Evolutionary conservation across 306 rosid genomes (phyloP), one percentile per base, ranked within the genome.

Genomic region (Inga laurina): DNA sequence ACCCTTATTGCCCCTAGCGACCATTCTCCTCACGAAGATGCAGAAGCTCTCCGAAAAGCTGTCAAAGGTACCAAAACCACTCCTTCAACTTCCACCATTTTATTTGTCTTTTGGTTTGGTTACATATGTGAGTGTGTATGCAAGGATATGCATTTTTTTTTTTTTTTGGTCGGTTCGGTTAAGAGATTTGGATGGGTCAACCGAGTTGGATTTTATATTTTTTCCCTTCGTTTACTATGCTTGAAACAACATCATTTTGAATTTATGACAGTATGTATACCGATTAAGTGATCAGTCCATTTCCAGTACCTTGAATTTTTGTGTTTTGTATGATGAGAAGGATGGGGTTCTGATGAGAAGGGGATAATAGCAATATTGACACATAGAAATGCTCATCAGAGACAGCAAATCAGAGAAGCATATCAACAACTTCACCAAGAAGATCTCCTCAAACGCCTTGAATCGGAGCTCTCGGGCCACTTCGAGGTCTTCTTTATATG

Each of bases 301-400:
- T 56, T 56, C 24, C 10, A 56, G 3, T 6, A 7, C 4, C 24
- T 56, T 56, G 24, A 56, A 21, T 21, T 19, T 14, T 56, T 8
- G 7, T 30, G 39, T 64, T 64, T 72, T 72, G 11, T 66, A 45
- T 7, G 67, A 24, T 21, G 61, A 5, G 15, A 15, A 95, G 98
- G 98, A 35, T 95, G 95, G 97, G 98, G 98, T 22, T 85, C 95
- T n/a, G 85, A 93, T 87, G 97, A 86, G 90, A 92, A 93, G 91
- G 88, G 86, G 16, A 76, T 93, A 10, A 89, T 95, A 81, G 13
- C 85, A 24, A 84, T 93, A 37, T 83, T 92, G 27, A 94, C 89
- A 10, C 91, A 91, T 10, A 93, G 97, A 91, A 89, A 92, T 86
- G 90, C 85, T 0, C 10, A 4, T 22, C 98, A 93, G 67, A 95